Percentiles rank a stretch among this genome's conserved stretches.
phyloP scores from a whole-genome alignment of 108 stramenopile species.

The Skeletonema menzelii region DNA sequence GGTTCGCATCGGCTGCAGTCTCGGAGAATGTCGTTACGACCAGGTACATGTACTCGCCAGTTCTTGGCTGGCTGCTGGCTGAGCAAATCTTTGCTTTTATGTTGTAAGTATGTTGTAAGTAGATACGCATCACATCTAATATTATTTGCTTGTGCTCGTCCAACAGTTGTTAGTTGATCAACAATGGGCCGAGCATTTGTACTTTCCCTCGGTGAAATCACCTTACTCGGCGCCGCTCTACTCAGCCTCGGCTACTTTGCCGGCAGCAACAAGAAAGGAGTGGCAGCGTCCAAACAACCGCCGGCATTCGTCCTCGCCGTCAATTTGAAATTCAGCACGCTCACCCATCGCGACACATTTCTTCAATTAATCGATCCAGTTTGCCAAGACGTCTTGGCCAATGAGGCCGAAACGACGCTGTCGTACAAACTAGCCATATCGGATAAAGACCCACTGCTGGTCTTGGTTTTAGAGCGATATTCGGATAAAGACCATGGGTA shows the following conservation, averaged over 20 bases:
- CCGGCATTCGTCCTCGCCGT: constrained; percentile 33
- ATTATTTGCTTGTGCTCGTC: too few relatives aligned
- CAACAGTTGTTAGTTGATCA: too few relatives aligned
- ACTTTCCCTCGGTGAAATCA: not conserved
- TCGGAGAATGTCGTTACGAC: too few relatives aligned
- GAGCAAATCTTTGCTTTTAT: too few relatives aligned
- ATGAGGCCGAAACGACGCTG: constrained; percentile 45
- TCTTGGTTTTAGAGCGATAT: constrained; percentile 67
- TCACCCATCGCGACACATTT: constrained; percentile 18
- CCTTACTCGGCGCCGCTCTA: not conserved
- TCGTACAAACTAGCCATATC: constrained; percentile 62
- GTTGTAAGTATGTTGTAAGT: too few relatives aligned
- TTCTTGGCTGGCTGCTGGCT: too few relatives aligned
- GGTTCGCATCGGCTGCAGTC: too few relatives aligned
- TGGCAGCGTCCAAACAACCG: not conserved
- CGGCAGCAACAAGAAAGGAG: not conserved
- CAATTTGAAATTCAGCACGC: constrained; percentile 26
- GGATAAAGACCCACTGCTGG: constrained; percentile 60
- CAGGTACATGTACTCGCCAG: too few relatives aligned
- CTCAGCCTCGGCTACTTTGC: not conserved
- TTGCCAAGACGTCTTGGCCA: constrained; percentile 20
- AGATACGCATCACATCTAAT: too few relatives aligned
- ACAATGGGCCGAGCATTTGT: not conserved
- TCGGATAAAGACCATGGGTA: constrained; percentile 65
- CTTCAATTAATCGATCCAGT: constrained; percentile 26